Conservation (phyloP, 176 grass and related monocot genomes). For the Stipa capillata region DNA sequence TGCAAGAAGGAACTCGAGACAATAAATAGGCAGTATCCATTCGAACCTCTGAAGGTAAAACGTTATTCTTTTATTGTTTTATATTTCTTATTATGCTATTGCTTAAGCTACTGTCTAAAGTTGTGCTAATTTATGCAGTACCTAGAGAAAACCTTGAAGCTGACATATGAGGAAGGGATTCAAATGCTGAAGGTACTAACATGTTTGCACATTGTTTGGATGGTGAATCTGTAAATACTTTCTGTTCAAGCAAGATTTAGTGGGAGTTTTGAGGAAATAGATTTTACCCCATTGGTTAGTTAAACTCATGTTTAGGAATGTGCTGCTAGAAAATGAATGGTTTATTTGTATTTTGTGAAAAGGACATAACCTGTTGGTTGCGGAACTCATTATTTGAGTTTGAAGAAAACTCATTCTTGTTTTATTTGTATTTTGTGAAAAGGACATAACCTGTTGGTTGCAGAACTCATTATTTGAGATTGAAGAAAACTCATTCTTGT, state of each 20-base stretch:
- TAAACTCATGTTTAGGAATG: not conserved
- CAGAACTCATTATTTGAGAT: not conserved
- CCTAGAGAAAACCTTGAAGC: constrained; percentile 73
- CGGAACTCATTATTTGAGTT: not conserved
- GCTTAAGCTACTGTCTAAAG: not conserved
- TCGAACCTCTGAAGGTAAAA: constrained; percentile 76
- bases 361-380: not conserved
- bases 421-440: not conserved
- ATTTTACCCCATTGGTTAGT: not conserved
- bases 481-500: not conserved
- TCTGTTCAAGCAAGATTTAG: not conserved
- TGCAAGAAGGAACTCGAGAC: constrained; percentile 71
- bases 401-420: not conserved
- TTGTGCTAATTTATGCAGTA: constrained; percentile 54
- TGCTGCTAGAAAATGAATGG: not conserved
- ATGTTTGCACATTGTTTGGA: not conserved
- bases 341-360: not conserved
- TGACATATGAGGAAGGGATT: constrained; percentile 78
- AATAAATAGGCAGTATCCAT: constrained; percentile 84
- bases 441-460: not conserved
- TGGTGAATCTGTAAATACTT: not conserved
- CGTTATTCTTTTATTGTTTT: not conserved
- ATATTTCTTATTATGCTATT: not conserved
- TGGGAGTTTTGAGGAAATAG: not conserved
- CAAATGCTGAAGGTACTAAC: constrained; percentile 80